These are phyloP conservation scores for Clarireedia monteithiana DNA, from an alignment of 2,329 filamentous ascomycete genomes.

Conservation along the genomic window DNA sequence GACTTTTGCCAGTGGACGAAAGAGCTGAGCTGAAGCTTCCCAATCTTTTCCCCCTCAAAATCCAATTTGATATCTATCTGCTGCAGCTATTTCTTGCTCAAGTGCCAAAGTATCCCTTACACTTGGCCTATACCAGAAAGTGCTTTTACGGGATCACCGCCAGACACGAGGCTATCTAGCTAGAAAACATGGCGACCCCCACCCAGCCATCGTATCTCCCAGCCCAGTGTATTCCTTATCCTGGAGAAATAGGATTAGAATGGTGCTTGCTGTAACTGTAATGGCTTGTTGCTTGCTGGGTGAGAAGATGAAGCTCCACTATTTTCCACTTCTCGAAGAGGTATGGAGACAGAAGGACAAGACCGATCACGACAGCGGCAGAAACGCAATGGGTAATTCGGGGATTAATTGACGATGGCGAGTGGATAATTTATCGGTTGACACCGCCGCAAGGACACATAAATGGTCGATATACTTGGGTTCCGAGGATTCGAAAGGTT, in stretches of 20 bases:
- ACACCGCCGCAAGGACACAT: too few species aligned
- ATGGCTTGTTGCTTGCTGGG: not conserved
- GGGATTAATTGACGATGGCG: too few species aligned
- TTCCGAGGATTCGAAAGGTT: too few species aligned
- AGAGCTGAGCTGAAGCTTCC: not conserved
- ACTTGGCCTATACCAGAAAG: too few species aligned
- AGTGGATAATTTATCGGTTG: too few species aligned
- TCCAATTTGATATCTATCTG: not conserved
- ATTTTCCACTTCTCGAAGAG: not conserved
- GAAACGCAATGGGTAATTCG: not conserved
- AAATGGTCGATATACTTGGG: too few species aligned
- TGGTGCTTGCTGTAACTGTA: not conserved
- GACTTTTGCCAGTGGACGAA: too few species aligned
- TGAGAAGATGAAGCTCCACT: not conserved
- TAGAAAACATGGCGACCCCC: too few species aligned
- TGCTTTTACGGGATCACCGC: too few species aligned
- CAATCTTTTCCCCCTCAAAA: not conserved
- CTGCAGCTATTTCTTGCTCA: too few species aligned
- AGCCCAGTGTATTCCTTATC: not conserved
- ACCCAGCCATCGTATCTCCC: not conserved
- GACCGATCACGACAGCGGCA: not conserved
- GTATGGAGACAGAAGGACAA: not conserved
- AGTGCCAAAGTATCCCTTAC: too few species aligned
- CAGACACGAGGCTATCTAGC: too few species aligned
- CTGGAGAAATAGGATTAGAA: not conserved